Base-by-base conservation (phyloP, 129 eudicot genomes). In the Kitagawia praeruptora region DNA sequence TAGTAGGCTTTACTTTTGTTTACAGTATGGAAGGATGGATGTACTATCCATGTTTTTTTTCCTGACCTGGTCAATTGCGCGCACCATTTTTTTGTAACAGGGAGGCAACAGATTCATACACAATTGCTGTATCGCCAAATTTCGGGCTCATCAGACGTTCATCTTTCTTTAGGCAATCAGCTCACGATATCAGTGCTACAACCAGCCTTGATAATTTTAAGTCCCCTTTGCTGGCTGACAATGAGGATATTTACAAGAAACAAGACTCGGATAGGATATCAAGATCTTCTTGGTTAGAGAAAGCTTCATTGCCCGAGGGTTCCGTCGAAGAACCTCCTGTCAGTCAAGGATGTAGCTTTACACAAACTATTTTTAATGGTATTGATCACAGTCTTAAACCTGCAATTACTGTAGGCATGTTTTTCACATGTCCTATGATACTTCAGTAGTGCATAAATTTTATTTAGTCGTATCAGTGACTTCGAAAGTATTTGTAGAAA, bases 351-450 rank as follows among this genome's bases (percentile, higher is more conserved):
- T 91, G 97, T 31, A 92, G 86, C 82, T 85, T 88, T 61, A 82
- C 89, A 74, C 97, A 89, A 66, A 89, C 97, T 41, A 82, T 92
- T 45, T 92, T 92, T 85, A 94, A 94, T 67, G 90, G 98, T 93
- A 58, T 79, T 83, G 8, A 13, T 45, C 64, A 40, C 61, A 40
- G 42, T 51, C 21, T 75, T 47, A 21, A n/a, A n/a, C 18, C 7
- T 77, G 37, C 46, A 34, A 37, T 76, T 13, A 37, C 38, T 51
- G 19, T 76, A 6, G 66, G 16, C 45, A 27, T 54, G 38, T 51
- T 49, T 34, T 2, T 48, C 9, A 38, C 37, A 66, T 25, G 28
- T 11, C 38, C 31, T 63, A 8, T 6, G 10, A 19, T 6, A 53
- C 63, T 53, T 53, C 25, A 53, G 6, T 21, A 19, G 8, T 53